Evolutionary conservation across 2,329 filamentous ascomycete species (phyloP).

Genomic region (Aspergillus sp.): DNA sequence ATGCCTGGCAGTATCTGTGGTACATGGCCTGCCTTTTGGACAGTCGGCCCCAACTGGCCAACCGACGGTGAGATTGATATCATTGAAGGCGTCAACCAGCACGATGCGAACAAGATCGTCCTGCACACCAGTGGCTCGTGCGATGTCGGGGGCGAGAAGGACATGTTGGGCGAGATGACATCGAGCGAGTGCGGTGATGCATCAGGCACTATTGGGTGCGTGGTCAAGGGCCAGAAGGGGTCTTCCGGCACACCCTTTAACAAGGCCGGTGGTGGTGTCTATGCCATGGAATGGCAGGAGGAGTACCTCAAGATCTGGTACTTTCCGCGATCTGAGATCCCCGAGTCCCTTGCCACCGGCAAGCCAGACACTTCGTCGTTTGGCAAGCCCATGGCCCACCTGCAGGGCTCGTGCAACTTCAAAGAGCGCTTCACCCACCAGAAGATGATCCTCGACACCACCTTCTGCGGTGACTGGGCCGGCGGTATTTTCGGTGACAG

Average conservation of each 20-base stretch:
- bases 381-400: conserved; percentile 47
- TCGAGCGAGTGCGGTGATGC: conserved; percentile 51
- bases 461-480: conserved; percentile 59
- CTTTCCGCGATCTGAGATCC: conserved; percentile 48
- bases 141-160: conserved; percentile 39
- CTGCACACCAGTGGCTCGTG: conserved; percentile 51
- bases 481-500: conserved; percentile 50
- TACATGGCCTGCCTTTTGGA: conserved; percentile 54
- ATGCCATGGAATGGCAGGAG: conserved; percentile 50
- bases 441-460: conserved; percentile 51
- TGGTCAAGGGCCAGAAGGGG: conserved; percentile 39
- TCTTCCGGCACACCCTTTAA: conserved; percentile 58
- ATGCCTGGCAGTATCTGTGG: conserved; percentile 51
- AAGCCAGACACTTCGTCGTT: conserved; percentile 48
- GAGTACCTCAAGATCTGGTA: conserved; percentile 53
- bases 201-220: conserved; percentile 40
- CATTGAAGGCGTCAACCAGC: conserved; percentile 52
- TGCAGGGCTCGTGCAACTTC: conserved; percentile 44
- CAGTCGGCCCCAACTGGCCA: conserved; percentile 44
- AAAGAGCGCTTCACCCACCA: conserved; percentile 41
- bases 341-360: conserved; percentile 44
- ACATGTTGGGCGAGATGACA: conserved; percentile 51
- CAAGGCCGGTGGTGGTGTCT: conserved; percentile 47
- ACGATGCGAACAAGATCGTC: conserved; percentile 47
- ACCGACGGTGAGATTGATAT: conserved; percentile 51